Conservation (phyloP, 2,329 filamentous ascomycete species). For the Aplosporella prunicola region DNA sequence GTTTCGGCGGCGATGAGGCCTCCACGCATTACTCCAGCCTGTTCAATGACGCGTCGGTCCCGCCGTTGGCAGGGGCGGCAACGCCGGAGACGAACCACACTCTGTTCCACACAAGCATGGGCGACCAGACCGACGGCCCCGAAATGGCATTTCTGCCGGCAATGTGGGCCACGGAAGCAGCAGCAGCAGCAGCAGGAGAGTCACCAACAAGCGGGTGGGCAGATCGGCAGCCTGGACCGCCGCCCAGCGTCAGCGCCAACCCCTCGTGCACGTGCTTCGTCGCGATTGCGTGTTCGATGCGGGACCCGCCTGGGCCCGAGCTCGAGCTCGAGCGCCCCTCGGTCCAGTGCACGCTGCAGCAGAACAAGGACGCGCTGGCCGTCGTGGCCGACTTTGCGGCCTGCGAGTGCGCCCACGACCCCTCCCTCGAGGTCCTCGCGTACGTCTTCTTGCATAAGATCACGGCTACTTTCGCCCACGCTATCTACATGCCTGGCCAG, state of each 20-base stretch:
- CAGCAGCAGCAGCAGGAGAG: too few relatives aligned
- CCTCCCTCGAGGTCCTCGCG: neutral
- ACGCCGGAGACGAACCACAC: too few relatives aligned
- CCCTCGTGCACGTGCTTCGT: neutral
- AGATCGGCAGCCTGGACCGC: neutral
- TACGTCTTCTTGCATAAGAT: neutral
- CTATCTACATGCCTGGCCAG: neutral
- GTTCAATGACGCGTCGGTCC: too few relatives aligned
- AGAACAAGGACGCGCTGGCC: neutral
- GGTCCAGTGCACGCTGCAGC: neutral
- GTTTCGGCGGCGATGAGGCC: too few relatives aligned
- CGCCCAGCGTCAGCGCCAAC: neutral
- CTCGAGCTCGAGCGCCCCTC: neutral
- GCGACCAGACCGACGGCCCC: too few relatives aligned
- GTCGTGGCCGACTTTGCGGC: neutral
- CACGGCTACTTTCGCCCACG: neutral
- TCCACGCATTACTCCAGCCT: too few relatives aligned
- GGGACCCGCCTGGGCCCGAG: neutral
- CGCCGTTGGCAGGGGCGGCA: too few relatives aligned
- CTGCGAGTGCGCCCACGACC: neutral
- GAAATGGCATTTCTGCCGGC: too few relatives aligned
- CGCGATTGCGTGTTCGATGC: neutral
- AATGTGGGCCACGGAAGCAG: too few relatives aligned
- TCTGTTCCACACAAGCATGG: too few relatives aligned
- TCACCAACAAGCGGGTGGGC: neutral